Conservation (phyloP, 2,329 filamentous ascomycete species). For the Nemania sp. region DNA sequence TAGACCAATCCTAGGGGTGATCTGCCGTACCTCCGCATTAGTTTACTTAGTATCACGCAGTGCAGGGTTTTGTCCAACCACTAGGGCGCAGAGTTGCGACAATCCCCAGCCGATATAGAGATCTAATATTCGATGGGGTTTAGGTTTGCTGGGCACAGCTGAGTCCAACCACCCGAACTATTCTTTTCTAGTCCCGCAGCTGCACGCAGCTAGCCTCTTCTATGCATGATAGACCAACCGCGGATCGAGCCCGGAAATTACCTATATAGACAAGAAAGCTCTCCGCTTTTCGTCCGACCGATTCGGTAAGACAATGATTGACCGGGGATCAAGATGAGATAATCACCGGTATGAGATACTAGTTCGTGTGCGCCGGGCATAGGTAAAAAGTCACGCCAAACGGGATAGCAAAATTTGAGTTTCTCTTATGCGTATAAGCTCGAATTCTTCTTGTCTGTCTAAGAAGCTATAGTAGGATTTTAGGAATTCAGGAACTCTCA, state of each 20-base stretch:
- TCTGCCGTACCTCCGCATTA: conserved; percentile 39
- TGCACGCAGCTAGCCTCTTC: conserved; percentile 30
- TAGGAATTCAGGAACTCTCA: not conserved
- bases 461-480: not conserved
- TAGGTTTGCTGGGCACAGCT: conserved; percentile 31
- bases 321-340: not conserved
- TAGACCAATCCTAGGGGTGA: conserved; percentile 34
- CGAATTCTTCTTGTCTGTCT: not conserved
- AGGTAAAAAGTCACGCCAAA: not conserved
- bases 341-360: too few relatives aligned
- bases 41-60: not conserved
- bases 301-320: conserved; percentile 22
- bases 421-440: not conserved
- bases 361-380: not conserved
- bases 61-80: conserved; percentile 9
- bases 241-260: conserved; percentile 30
- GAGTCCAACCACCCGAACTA: conserved; percentile 24
- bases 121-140: conserved; percentile 19
- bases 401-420: not conserved
- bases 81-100: conserved; percentile 3
- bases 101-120: conserved; percentile 5
- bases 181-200: conserved; percentile 29
- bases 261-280: conserved; percentile 21
- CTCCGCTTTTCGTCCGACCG: conserved; percentile 26
- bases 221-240: conserved; percentile 22